A percentile compares a stretch with the other conserved stretches of the same genome.
phyloP scores from a whole-genome alignment of 345 rosid genomes.

The Leavenworthia alabamica region DNA sequence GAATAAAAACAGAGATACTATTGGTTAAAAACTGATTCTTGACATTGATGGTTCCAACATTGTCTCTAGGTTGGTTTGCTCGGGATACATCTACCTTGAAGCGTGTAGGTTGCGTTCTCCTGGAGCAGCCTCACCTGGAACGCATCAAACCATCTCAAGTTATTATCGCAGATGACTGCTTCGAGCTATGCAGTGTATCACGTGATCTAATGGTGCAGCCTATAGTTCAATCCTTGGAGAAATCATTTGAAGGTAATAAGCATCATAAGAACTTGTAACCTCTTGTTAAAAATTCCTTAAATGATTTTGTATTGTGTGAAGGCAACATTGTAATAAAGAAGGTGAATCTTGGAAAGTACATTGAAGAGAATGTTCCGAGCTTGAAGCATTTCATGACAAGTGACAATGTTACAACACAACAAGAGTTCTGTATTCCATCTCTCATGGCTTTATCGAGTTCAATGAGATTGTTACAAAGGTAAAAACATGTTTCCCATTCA shows the following conservation, averaged over 20 bases:
- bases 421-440: constrained; percentile 45
- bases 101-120: constrained; percentile 54
- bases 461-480: constrained; percentile 67
- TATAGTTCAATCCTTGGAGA: constrained; percentile 49
- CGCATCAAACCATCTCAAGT: constrained; percentile 41
- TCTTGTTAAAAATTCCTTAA: not conserved
- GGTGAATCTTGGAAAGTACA: constrained; percentile 48
- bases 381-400: constrained; percentile 50
- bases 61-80: constrained; percentile 81
- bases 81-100: constrained; percentile 58
- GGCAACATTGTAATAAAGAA: constrained; percentile 46
- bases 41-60: constrained; percentile 1
- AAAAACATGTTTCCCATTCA: not conserved
- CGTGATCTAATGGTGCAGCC: constrained; percentile 38
- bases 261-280: not conserved
- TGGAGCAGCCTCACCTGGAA: constrained; percentile 37
- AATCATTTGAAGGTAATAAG: constrained; percentile 53
- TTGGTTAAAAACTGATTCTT: not conserved
- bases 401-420: constrained; percentile 30
- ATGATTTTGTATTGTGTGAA: constrained; percentile 22
- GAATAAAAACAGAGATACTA: not conserved
- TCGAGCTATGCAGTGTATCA: constrained; percentile 59
- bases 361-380: constrained; percentile 59
- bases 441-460: constrained; percentile 79
- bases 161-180: constrained; percentile 67